Evolutionary conservation across 1,284 basidiomycete genomes (phyloP).

Genomic region (Cutaneotrichosporon dermatis): DNA sequence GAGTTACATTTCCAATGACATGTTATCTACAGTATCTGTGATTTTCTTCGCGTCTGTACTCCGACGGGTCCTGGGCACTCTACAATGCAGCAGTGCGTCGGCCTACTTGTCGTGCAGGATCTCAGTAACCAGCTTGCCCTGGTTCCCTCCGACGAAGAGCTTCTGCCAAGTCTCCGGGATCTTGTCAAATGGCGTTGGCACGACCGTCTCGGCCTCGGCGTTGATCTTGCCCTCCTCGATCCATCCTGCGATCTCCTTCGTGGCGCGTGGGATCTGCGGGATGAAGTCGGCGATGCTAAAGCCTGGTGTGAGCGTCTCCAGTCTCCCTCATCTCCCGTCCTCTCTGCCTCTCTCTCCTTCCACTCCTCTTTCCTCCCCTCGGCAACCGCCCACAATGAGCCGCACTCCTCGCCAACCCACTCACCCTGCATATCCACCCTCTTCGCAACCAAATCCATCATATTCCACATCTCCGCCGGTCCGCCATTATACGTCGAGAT

Average conservation of each 20-base stretch:
- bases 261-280: conserved; percentile 1
- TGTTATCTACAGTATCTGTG: too few relatives aligned
- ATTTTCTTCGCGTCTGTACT: too few relatives aligned
- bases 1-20: too few relatives aligned
- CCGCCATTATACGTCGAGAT: conserved; percentile 10
- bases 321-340: too few relatives aligned
- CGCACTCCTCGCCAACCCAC: background rate
- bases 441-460: conserved; percentile 17
- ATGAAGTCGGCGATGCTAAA: conserved; percentile 40
- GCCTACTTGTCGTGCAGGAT: conserved; percentile 1
- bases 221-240: conserved; percentile 13
- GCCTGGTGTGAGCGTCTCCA: conserved; percentile 9
- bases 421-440: conserved; percentile 36
- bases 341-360: too few relatives aligned
- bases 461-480: conserved; percentile 17
- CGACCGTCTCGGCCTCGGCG: conserved; percentile 10
- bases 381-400: too few relatives aligned
- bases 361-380: too few relatives aligned
- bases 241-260: conserved; percentile 11
- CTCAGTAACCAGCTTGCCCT: conserved; percentile 32
- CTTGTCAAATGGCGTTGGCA: conserved; percentile 24
- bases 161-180: conserved; percentile 27
- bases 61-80: too few relatives aligned
- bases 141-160: conserved; percentile 27
- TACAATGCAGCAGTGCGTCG: too few relatives aligned